Evolutionary conservation across 495 filamentous ascomycete species (phyloP).

Genomic region (Hypoxylon subgilvum): DNA sequence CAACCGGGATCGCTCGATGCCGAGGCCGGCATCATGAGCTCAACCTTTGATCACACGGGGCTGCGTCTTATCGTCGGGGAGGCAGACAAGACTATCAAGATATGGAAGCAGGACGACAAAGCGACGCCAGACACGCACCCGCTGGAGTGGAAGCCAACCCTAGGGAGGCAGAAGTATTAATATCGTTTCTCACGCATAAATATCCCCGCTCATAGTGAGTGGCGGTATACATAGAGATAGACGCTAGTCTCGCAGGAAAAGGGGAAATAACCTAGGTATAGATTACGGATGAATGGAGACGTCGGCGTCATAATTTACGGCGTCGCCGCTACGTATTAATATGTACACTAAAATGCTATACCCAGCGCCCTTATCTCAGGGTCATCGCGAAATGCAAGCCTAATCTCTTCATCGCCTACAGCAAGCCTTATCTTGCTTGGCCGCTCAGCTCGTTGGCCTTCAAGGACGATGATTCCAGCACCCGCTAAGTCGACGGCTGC

Average conservation of each 20-base stretch:
- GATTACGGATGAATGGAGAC: too few species aligned
- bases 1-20: conserved; percentile 95
- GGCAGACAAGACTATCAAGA: conserved; percentile 97
- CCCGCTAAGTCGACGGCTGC: conserved; percentile 84
- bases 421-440: conserved; percentile 84
- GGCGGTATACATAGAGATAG: too few species aligned
- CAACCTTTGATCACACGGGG: conserved; percentile 87
- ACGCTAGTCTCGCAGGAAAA: background rate
- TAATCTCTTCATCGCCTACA: conserved; percentile 88
- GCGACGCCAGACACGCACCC: conserved; percentile 92
- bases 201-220: too few species aligned
- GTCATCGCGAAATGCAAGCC: conserved; percentile 86
- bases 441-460: conserved; percentile 77
- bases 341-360: conserved; percentile 45
- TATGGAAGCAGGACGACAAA: conserved; percentile 90
- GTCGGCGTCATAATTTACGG: too few species aligned
- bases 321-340: too few species aligned
- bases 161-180: conserved; percentile 60
- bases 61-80: conserved; percentile 90
- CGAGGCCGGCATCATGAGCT: conserved; percentile 91
- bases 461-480: conserved; percentile 83
- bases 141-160: conserved; percentile 87
- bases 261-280: background rate
- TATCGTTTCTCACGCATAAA: too few species aligned
- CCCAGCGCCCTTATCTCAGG: conserved; percentile 78